Evolutionary conservation across 371 early-diverging fungal genomes (phyloP), one percentile per base, ranked within the genome.

Genomic region (Paraphysoderma sedebokerense): DNA sequence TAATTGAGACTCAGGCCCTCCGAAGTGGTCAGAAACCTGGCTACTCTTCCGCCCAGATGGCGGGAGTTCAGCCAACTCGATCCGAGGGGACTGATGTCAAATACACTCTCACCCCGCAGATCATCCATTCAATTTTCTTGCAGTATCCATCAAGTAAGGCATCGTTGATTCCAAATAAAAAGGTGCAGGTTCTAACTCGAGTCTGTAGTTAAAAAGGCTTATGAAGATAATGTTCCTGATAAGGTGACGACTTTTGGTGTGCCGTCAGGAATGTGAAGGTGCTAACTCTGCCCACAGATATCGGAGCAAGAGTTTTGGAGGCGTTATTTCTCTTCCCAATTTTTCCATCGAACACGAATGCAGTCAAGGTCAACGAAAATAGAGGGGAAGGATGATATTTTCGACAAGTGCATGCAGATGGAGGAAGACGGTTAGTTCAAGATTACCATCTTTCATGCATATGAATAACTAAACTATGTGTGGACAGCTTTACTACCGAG

Each of bases 271-370:
- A 31, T 45, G 6, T 33, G 38, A 20, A 35, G 40, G 6, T n/a
- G 36, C 38, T 30, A 15, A 32, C 40, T 31, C 44, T 31, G 11
- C 5, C 22, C 13, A 19, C 50, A 79, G 72, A 48, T 84, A 36
- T 64, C 77, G 27, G 88, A 87, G 50, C 76, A 76, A 44, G 66
- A 74, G 37, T 93, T 93, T 56, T 90, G 92, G 90, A 87, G 78
- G 46, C 70, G 85, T 26, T 92, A 81, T 53, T 66, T 87, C 28
- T 73, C 77, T 13, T 88, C 88, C 4, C 77, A 82, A 51, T 84
- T 83, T 54, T 91, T 89, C 56, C 87, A 90, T 61, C 65, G 88
- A 20, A 77, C 77, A 35, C 67, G 86, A 17, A 67, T 77, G 26
- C 74, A 69, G 17, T n/a, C n/a, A n/a, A 65, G 66, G 23, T 66